Evolutionary conservation across 2,329 filamentous ascomycete species (phyloP).

Genomic region (Daldinia eschscholtzii): DNA sequence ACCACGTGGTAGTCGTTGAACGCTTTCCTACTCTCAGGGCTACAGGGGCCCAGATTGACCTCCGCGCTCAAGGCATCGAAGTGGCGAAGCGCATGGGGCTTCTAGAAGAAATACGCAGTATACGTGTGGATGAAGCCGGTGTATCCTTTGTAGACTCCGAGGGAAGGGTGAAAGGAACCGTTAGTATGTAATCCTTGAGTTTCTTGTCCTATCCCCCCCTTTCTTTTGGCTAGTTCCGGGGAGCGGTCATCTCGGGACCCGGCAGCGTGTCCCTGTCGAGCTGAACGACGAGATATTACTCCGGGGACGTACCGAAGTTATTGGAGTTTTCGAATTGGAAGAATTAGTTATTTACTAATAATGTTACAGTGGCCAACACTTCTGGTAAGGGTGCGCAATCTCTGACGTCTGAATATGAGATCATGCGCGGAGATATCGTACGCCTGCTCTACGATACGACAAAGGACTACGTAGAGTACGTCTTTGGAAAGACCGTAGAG

Average conservation of each 20-base stretch:
- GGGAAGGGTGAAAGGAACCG: constrained; percentile 45
- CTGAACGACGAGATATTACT: neutral
- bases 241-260: neutral
- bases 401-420: constrained; percentile 55
- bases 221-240: neutral
- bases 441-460: constrained; percentile 50
- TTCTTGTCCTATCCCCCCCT: neutral
- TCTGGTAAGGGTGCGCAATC: constrained; percentile 50
- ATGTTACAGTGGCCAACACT: constrained; percentile 43
- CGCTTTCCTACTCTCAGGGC: constrained; percentile 55
- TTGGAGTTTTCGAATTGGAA: neutral
- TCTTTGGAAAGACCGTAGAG: constrained; percentile 49
- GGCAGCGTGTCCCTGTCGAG: constrained; percentile 2
- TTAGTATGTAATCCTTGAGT: constrained; percentile 26
- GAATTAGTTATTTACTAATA: neutral
- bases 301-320: neutral
- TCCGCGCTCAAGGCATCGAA: constrained; percentile 57
- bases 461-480: constrained; percentile 43
- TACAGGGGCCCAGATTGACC: constrained; percentile 60
- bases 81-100: constrained; percentile 58
- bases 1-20: constrained; percentile 59
- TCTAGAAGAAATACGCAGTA: constrained; percentile 52
- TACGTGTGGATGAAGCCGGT: constrained; percentile 57
- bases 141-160: constrained; percentile 55
- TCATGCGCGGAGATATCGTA: constrained; percentile 54